Conservation (phyloP, 2,329 filamentous ascomycete species). For the Epicoccum nigrum region DNA sequence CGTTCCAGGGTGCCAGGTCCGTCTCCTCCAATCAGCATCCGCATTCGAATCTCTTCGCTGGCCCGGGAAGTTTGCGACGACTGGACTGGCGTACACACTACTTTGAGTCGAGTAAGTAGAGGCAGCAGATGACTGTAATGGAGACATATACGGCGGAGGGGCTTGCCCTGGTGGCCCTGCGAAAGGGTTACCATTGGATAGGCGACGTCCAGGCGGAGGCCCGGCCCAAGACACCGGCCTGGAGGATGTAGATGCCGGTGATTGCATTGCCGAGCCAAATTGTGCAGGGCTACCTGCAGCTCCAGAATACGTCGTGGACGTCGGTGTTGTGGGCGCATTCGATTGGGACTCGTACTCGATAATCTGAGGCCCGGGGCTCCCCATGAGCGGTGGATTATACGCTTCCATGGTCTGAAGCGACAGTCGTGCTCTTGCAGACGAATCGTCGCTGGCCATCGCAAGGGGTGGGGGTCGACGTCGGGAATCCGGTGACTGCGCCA, state of each 20-base stretch:
- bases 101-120: slow-evolving; percentile 62
- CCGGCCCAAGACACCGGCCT: slow-evolving; percentile 76
- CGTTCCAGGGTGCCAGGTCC: slow-evolving; percentile 90
- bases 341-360: slow-evolving; percentile 69
- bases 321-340: slow-evolving; percentile 79
- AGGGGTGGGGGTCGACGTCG: slow-evolving; percentile 79
- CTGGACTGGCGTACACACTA: slow-evolving; percentile 71
- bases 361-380: slow-evolving; percentile 68
- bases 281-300: slow-evolving; percentile 74
- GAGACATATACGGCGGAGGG: slow-evolving; percentile 63
- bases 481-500: slow-evolving; percentile 52
- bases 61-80: slow-evolving; percentile 66
- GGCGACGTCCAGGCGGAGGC: slow-evolving; percentile 71
- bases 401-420: slow-evolving; percentile 64
- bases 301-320: slow-evolving; percentile 80
- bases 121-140: slow-evolving; percentile 61
- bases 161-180: slow-evolving; percentile 68
- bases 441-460: slow-evolving; percentile 76
- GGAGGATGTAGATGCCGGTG: slow-evolving; percentile 73
- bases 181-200: slow-evolving; percentile 77
- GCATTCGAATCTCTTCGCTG: slow-evolving; percentile 70
- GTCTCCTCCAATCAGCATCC: slow-evolving; percentile 79
- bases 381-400: slow-evolving; percentile 65
- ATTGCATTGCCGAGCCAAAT: slow-evolving; percentile 71
- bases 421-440: slow-evolving; percentile 61